These are phyloP conservation scores for Aspergillus mulundensis DNA, from an alignment of 495 filamentous ascomycete species.

Conservation along the genomic window DNA sequence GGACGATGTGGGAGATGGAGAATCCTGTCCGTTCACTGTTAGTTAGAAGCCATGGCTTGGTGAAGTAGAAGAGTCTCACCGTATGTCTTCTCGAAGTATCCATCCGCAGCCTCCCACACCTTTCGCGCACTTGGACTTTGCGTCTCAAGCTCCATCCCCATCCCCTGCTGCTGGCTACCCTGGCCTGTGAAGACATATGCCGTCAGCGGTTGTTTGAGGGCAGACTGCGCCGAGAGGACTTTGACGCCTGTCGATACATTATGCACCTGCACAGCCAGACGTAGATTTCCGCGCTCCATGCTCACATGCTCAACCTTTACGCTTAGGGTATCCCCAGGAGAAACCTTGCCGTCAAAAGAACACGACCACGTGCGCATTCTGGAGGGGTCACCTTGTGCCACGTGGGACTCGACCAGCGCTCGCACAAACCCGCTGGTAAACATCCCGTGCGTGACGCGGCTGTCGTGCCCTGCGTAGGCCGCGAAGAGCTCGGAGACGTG, in stretches of 20 bases:
- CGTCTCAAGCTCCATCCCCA: background rate
- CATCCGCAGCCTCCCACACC: background rate
- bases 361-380: background rate
- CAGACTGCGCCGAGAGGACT: background rate
- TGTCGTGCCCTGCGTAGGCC: background rate
- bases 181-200: background rate
- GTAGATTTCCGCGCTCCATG: background rate
- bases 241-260: background rate
- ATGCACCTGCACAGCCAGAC: background rate
- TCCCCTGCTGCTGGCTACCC: background rate
- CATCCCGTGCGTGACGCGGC: background rate
- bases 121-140: background rate
- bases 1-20: background rate
- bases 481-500: background rate
- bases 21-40: background rate
- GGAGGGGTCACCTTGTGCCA: background rate
- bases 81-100: background rate
- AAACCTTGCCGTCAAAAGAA: background rate
- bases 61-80: background rate
- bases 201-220: background rate
- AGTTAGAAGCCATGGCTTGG: background rate
- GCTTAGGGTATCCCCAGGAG: background rate
- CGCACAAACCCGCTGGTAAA: background rate
- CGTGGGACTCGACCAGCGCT: background rate
- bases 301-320: background rate